These are phyloP conservation scores for Botryotinia convoluta DNA, from an alignment of 2,329 filamentous ascomycete genomes.

Conservation along the genomic window DNA sequence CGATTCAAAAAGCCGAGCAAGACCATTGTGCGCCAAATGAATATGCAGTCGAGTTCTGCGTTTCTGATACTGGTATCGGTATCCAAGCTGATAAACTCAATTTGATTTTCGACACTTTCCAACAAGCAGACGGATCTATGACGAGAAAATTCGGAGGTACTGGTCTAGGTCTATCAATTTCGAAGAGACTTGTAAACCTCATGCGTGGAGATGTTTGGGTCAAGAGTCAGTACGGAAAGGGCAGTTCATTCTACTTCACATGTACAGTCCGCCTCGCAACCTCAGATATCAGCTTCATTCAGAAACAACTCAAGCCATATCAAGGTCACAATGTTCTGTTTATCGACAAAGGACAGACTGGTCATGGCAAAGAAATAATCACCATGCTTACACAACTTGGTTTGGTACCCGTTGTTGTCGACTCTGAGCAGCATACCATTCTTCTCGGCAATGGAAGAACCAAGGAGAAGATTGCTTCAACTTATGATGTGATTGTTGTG, in stretches of 20 bases:
- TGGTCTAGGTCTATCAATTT: slow-evolving; percentile 90
- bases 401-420: slow-evolving; percentile 79
- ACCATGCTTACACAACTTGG: slow-evolving; percentile 76
- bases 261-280: slow-evolving; percentile 84
- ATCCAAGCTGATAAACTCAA: slow-evolving; percentile 94
- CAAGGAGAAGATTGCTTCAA: slow-evolving; percentile 36
- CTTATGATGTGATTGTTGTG: slow-evolving; percentile 93
- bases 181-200: slow-evolving; percentile 87
- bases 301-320: slow-evolving; percentile 85
- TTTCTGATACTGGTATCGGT: slow-evolving; percentile 94
- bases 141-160: slow-evolving; percentile 95
- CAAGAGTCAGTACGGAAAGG: slow-evolving; percentile 84
- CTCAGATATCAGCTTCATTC: slow-evolving; percentile 73
- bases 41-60: slow-evolving; percentile 93
- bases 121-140: slow-evolving; percentile 95
- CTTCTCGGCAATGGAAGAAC: slow-evolving; percentile 50
- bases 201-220: slow-evolving; percentile 98
- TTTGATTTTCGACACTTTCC: slow-evolving; percentile 98
- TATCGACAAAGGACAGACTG: slow-evolving; percentile 85
- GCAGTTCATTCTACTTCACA: slow-evolving; percentile 95
- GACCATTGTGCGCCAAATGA: slow-evolving; percentile 68
- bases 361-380: slow-evolving; percentile 71
- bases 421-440: slow-evolving; percentile 67
- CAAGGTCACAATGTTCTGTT: slow-evolving; percentile 89
- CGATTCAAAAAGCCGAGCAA: slow-evolving; percentile 71